Percentiles rank a stretch among this genome's conserved stretches.
Conservation (phyloP, 441 rosid genomes). For the Hura crepitans region DNA sequence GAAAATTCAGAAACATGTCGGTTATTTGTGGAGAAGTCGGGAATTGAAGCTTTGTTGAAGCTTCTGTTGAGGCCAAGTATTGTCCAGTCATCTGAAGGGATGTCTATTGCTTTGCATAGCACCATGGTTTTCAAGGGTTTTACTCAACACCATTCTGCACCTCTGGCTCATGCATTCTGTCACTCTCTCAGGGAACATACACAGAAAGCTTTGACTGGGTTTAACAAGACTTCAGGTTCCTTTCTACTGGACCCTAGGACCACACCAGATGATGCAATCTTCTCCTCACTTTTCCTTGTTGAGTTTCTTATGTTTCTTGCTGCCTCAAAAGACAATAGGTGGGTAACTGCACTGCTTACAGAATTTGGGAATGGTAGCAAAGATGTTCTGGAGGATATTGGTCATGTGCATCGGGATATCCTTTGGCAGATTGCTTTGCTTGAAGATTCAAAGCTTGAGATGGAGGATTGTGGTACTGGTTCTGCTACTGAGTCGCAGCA, state of each 20-base stretch:
- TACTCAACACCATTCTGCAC: constrained; percentile 88
- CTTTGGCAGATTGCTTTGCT: constrained; percentile 89
- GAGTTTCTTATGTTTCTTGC: constrained; percentile 97
- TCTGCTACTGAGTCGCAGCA: constrained; percentile 50
- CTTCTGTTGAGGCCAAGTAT: constrained; percentile 81
- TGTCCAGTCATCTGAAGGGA: constrained; percentile 95
- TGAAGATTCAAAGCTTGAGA: constrained; percentile 74
- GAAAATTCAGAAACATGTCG: constrained; percentile 96
- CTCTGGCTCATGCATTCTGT: constrained; percentile 93
- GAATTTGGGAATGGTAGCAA: constrained; percentile 85
- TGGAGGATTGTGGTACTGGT: constrained; percentile 46
- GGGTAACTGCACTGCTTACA: constrained; percentile 87
- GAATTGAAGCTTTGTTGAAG: constrained; percentile 84
- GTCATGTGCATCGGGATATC: constrained; percentile 77
- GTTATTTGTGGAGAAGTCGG: constrained; percentile 94
- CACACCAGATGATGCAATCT: constrained; percentile 53
- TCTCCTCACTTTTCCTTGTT: constrained; percentile 80
- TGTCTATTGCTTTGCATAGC: constrained; percentile 94
- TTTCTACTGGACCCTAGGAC: constrained; percentile 71
- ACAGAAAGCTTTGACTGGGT: constrained; percentile 62
- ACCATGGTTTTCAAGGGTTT: constrained; percentile 98
- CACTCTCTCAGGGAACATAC: constrained; percentile 71
- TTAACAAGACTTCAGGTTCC: constrained; percentile 50
- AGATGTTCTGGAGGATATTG: constrained; percentile 86
- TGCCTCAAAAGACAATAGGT: constrained; percentile 93